Evolutionary conservation across 768 basidiomycete species (phyloP).

Genomic region (Strobilomyces dryophilus): DNA sequence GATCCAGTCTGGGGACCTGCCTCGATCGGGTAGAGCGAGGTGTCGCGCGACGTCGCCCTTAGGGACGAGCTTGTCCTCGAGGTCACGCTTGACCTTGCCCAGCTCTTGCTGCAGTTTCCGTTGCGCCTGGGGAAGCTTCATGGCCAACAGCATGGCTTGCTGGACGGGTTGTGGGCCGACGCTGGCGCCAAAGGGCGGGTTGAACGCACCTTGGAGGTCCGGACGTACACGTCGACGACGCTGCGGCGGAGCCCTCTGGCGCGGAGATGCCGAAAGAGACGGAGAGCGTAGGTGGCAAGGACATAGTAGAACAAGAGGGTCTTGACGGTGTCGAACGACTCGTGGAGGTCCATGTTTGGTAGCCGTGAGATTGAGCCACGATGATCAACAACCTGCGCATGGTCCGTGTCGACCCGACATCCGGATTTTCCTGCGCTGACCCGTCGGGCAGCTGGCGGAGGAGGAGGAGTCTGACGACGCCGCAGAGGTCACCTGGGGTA

Average conservation of each 20-base stretch:
- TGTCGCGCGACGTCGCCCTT: constrained; percentile 29
- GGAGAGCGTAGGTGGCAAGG: constrained; percentile 23
- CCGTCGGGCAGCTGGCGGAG: constrained; percentile 46
- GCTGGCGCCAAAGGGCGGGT: too few relatives aligned
- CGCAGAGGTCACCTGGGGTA: constrained; percentile 84
- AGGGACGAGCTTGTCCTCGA: constrained; percentile 66
- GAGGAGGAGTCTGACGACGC: constrained; percentile 72
- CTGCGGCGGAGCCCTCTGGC: constrained; percentile 34
- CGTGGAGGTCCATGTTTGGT: too few relatives aligned
- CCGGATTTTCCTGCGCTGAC: too few relatives aligned
- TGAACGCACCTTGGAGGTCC: constrained; percentile 21
- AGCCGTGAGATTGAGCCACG: too few relatives aligned
- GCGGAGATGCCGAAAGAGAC: constrained; percentile 32
- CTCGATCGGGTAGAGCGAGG: too few relatives aligned
- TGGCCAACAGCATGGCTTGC: constrained; percentile 51
- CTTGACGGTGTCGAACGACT: too few relatives aligned
- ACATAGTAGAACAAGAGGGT: constrained; percentile 20
- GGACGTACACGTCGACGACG: constrained; percentile 25
- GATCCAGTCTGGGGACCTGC: too few relatives aligned
- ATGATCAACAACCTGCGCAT: too few relatives aligned
- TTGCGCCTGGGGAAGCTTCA: constrained; percentile 59
- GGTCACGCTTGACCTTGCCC: constrained; percentile 56
- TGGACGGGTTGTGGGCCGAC: constrained; percentile 21
- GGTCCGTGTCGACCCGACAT: too few relatives aligned
- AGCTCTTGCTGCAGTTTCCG: constrained; percentile 61